phyloP scores from a whole-genome alignment of 345 rosid genomes.

The Triadica sebifera region DNA sequence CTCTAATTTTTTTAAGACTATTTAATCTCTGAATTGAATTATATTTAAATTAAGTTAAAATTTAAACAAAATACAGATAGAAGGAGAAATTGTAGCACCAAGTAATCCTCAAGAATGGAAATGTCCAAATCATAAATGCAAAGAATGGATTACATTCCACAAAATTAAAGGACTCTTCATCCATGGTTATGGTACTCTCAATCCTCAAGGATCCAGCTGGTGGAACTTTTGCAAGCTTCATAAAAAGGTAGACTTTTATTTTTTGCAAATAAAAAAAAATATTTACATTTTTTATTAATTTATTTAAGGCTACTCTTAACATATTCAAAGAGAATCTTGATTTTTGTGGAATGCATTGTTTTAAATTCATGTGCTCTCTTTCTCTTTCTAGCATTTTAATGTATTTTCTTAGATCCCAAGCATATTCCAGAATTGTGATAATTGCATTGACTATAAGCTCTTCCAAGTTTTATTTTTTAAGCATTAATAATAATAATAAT shows the following conservation, averaged over 20 bases:
- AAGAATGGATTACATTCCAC: slow-evolving; percentile 39
- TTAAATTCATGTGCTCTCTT: too few species aligned
- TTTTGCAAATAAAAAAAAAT: neutral
- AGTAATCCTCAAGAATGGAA: slow-evolving; percentile 37
- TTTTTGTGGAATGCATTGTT: too few species aligned
- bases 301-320: neutral
- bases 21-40: neutral
- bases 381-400: neutral
- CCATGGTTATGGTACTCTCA: slow-evolving; percentile 41
- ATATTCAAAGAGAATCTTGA: too few species aligned
- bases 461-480: neutral
- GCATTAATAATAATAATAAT: too few species aligned
- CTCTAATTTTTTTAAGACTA: neutral
- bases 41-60: too few species aligned
- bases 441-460: too few species aligned
- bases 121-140: slow-evolving; percentile 18
- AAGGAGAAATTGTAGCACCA: slow-evolving; percentile 40
- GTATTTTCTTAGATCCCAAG: too few species aligned
- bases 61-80: slow-evolving; percentile 17
- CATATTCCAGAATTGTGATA: too few species aligned
- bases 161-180: slow-evolving; percentile 37
- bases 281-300: neutral
- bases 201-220: slow-evolving; percentile 48
- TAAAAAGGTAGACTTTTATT: neutral
- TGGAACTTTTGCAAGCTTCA: slow-evolving; percentile 36